A percentile compares a stretch with the other conserved stretches of the same genome.
phyloP scores from a whole-genome alignment of 2,329 filamentous ascomycete genomes.

The Xylariomycetidae sp. region DNA sequence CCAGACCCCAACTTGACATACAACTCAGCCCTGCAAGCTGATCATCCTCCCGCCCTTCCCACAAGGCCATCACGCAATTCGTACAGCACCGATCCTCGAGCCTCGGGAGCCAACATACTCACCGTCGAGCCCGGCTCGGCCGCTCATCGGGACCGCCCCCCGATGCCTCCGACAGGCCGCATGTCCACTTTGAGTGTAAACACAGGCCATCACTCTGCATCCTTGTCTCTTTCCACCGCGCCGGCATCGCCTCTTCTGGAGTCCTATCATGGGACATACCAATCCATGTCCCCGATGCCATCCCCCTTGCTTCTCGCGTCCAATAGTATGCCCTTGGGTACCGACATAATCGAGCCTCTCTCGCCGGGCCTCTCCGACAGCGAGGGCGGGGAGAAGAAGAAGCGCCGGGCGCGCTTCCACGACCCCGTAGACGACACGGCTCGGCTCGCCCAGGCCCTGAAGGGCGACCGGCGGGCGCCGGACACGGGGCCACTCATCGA shows the following conservation, averaged over 20 bases:
- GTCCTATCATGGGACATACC: slow-evolving; percentile 89
- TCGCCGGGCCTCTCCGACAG: slow-evolving; percentile 50
- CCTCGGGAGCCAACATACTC: slow-evolving; percentile 35
- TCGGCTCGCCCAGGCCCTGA: slow-evolving; percentile 70
- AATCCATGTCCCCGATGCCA: slow-evolving; percentile 91
- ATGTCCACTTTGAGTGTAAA: slow-evolving; percentile 51
- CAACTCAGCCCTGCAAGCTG: slow-evolving; percentile 24
- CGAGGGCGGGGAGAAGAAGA: slow-evolving; percentile 39
- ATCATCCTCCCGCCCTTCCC: slow-evolving; percentile 15
- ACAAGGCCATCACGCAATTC: slow-evolving; percentile 26
- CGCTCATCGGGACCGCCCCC: slow-evolving; percentile 36
- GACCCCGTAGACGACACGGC: slow-evolving; percentile 76
- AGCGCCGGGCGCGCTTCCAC: slow-evolving; percentile 71
- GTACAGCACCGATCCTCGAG: slow-evolving; percentile 32
- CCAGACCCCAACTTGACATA: slow-evolving; percentile 28
- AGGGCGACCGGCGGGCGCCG: slow-evolving; percentile 55
- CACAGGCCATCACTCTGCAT: slow-evolving; percentile 36
- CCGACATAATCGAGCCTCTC: slow-evolving; percentile 41
- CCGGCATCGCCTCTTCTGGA: slow-evolving; percentile 84
- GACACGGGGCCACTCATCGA: slow-evolving; percentile 72
- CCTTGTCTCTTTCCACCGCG: slow-evolving; percentile 46
- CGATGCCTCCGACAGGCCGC: slow-evolving; percentile 42
- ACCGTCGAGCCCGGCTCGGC: slow-evolving; percentile 34
- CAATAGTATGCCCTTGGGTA: slow-evolving; percentile 44
- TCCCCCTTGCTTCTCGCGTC: slow-evolving; percentile 64